Base-by-base conservation (phyloP, 768 basidiomycete species). In the Phlegmacium glaucopus region DNA sequence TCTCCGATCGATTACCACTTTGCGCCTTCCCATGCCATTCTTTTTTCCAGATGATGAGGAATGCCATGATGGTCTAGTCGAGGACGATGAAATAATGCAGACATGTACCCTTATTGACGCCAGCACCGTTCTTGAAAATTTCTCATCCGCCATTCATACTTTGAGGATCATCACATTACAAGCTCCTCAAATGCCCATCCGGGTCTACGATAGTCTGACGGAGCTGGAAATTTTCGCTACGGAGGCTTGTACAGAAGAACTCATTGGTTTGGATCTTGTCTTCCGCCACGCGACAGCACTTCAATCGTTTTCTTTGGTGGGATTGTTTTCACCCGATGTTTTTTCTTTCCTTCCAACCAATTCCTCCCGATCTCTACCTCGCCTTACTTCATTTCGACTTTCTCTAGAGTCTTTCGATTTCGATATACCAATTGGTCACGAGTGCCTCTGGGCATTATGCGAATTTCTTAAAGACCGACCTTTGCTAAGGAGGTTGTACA, bases 281-380 rank as follows among this genome's bases (percentile, higher is more conserved):
- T 64, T 70, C 45, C 66, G 56, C 12, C 67, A 71, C 42, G 61
- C 66, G 13, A 54, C 59, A 7, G 27, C 50, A 22, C 59, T 74
- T 22, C 63, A 69, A 49, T 67, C 66, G 4, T 52, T 74, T n/a
- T 68, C 68, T n/a, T 35, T 71, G 39, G 61, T 67, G 35, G 72
- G 72, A 11, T 60, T 57, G 39, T 53, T 71, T 27, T 48, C 56
- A 29, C 48, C 55, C 4, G 56, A 54, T 6, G 35, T 67, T 3
- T 67, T 71, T 45, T 54, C 60, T 10, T 59, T 62, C 53, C 54
- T 72, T 6, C 61, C 68, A 13, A 47, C 54, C 37, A 57, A 62
- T 37, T 53, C 65, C 28, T 34, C 52, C 4, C 26, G 17, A 18
- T 44, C 56, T 22, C 54, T 74, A 3, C 68, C 68, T 4, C 55